Evolutionary conservation across 805 yeast species (phyloP).

Genomic region (Osmozyma mogii): DNA sequence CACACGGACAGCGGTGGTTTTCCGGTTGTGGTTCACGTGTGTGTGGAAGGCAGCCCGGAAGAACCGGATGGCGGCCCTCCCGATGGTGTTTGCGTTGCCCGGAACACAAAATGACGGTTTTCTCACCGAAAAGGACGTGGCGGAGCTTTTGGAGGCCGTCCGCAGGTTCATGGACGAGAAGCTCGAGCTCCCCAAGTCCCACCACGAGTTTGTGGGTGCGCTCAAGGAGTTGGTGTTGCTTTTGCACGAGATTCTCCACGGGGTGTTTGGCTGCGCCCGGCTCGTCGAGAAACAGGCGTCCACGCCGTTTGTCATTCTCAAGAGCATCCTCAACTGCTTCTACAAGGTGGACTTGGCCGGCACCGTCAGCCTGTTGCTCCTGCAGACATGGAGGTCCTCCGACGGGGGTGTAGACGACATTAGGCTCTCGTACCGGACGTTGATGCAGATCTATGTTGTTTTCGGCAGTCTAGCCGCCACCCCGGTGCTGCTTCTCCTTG

Average conservation of each 20-base stretch:
- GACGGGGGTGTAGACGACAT: slow-evolving; percentile 8
- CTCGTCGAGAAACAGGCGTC: slow-evolving; percentile 8
- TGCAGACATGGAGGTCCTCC: slow-evolving; percentile 3
- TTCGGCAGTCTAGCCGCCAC: slow-evolving; percentile 18
- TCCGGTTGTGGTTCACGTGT: too few species aligned
- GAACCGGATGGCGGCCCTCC: too few species aligned
- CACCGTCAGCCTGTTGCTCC: slow-evolving; percentile 13
- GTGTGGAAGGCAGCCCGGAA: too few species aligned
- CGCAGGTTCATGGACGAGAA: slow-evolving; percentile 13
- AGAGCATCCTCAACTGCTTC: slow-evolving; percentile 17
- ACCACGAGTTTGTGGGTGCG: slow-evolving; percentile 8
- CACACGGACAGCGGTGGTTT: too few species aligned
- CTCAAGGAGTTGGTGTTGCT: slow-evolving; percentile 21
- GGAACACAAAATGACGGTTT: slow-evolving; percentile 8
- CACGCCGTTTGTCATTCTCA: slow-evolving; percentile 13
- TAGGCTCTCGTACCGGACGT: slow-evolving; percentile 19
- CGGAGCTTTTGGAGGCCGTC: slow-evolving; percentile 10
- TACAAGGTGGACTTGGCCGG: slow-evolving; percentile 17
- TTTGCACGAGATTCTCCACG: slow-evolving; percentile 18
- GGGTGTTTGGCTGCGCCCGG: slow-evolving; percentile 12
- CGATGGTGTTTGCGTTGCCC: slow-evolving; percentile 14
- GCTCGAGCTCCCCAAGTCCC: slow-evolving; percentile 8
- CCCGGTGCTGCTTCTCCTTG: slow-evolving; percentile 16
- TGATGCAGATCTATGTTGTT: slow-evolving; percentile 18
- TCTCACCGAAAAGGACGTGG: slow-evolving; percentile 11